These are phyloP conservation scores for Alloteropsis semialata DNA, from an alignment of 176 grass and related monocot species.

Conservation along the genomic window DNA sequence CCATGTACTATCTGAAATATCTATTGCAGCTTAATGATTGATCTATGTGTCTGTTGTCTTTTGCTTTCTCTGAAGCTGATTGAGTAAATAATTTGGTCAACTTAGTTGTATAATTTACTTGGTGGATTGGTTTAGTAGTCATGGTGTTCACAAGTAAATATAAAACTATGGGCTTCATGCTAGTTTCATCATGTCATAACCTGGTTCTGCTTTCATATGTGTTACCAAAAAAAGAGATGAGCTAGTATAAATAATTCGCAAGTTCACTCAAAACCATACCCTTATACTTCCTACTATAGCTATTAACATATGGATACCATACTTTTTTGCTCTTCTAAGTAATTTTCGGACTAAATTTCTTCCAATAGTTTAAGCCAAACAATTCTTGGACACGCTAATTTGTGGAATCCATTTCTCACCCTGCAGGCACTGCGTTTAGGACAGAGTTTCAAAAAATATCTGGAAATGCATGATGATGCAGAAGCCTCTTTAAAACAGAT, in stretches of 20 bases:
- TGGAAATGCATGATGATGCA: slow-evolving; percentile 25
- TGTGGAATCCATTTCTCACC: background rate
- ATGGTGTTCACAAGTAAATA: background rate
- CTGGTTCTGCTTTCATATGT: background rate
- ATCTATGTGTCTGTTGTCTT: background rate
- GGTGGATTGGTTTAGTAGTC: background rate
- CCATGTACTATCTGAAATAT: background rate
- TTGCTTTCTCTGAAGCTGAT: background rate
- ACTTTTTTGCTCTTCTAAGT: background rate
- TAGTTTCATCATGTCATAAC: slow-evolving; percentile 33
- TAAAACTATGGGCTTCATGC: background rate
- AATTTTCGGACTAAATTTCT: background rate
- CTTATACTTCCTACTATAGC: background rate
- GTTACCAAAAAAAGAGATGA: background rate
- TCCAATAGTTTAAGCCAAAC: background rate
- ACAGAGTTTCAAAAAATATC: slow-evolving; percentile 50
- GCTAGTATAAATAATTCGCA: background rate
- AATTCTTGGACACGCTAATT: background rate
- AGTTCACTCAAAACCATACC: background rate
- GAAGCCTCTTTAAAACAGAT: slow-evolving; percentile 53
- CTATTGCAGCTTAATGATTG: background rate
- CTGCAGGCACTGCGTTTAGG: slow-evolving; percentile 50
- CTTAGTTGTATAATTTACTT: slow-evolving; percentile 1
- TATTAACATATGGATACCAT: background rate
- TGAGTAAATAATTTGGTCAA: background rate